These are phyloP conservation scores for Pseudonectria buxi DNA, from an alignment of 2,329 filamentous ascomycete species.

Conservation along the genomic window DNA sequence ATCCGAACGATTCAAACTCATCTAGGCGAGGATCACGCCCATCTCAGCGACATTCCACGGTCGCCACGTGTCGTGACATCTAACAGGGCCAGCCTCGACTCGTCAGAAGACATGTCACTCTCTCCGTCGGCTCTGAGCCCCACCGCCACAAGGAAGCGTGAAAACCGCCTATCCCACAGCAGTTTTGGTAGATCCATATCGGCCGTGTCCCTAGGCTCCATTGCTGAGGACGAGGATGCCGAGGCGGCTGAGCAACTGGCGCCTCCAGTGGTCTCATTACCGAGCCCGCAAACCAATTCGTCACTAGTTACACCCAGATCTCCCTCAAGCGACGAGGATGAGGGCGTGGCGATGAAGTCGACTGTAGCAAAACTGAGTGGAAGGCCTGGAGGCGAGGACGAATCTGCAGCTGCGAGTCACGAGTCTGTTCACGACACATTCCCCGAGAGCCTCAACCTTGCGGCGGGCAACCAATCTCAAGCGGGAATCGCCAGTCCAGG, in stretches of 20 bases:
- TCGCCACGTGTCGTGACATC: conserved; percentile 31
- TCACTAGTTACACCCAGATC: conserved; percentile 13
- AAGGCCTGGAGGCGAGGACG: conserved; percentile 6
- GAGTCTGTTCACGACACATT: conserved; percentile 5
- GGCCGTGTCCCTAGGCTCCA: conserved; percentile 37
- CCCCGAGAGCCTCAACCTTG: conserved; percentile 1
- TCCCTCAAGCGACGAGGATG: conserved; percentile 33
- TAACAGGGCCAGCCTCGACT: conserved; percentile 30
- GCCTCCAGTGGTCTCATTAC: conserved; percentile 13
- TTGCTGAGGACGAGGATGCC: conserved; percentile 34
- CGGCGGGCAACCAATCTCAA: not conserved
- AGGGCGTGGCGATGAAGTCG: conserved; percentile 31
- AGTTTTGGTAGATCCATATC: conserved; percentile 31
- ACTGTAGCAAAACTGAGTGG: conserved; percentile 11
- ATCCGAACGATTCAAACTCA: conserved; percentile 41
- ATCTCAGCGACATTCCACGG: conserved; percentile 29
- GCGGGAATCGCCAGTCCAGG: not conserved
- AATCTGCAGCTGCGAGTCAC: conserved; percentile 11
- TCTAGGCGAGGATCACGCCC: conserved; percentile 32
- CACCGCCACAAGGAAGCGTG: conserved; percentile 23
- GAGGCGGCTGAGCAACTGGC: conserved; percentile 4
- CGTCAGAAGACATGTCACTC: conserved; percentile 28
- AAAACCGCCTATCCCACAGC: conserved; percentile 26
- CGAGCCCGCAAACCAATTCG: conserved; percentile 15
- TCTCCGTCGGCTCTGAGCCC: conserved; percentile 32